These are phyloP conservation scores for Lachnum nothofagi DNA, from an alignment of 2,329 filamentous ascomycete species.

Conservation along the genomic window DNA sequence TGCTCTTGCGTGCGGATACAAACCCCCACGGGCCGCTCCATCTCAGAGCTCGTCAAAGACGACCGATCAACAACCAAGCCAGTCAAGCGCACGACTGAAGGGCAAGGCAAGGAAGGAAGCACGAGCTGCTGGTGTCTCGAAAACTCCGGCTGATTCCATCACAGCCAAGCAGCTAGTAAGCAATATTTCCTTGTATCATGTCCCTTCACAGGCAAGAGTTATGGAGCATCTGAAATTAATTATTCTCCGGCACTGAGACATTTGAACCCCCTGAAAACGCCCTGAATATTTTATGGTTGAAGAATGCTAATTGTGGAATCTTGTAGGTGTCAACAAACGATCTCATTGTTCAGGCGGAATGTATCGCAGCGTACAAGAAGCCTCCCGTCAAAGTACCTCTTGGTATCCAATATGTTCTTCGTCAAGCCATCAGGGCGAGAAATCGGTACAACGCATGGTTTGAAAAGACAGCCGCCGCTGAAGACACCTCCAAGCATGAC, in stretches of 20 bases:
- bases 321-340: not conserved
- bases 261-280: not conserved
- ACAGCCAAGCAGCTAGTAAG: no score
- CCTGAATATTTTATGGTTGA: no score
- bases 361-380: not conserved
- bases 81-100: not conserved
- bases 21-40: not conserved
- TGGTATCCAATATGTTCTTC: not conserved
- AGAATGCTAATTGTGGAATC: not conserved
- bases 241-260: not conserved
- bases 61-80: not conserved
- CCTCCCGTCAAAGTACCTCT: not conserved
- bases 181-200: not conserved
- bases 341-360: not conserved
- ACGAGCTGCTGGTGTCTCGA: no score
- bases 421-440: conserved; percentile 11
- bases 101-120: no score
- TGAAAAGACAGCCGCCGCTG: conserved; percentile 1
- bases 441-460: conserved; percentile 14
- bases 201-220: not conserved
- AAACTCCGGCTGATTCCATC: no score
- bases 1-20: not conserved
- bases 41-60: not conserved
- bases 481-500: conserved; percentile 1
- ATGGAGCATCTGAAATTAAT: not conserved